A percentile compares a stretch with the other conserved stretches of the same genome.
These are phyloP conservation scores for Myriosclerotinia duriaeana DNA, from an alignment of 2,329 filamentous ascomycete species.

Conservation along the genomic window DNA sequence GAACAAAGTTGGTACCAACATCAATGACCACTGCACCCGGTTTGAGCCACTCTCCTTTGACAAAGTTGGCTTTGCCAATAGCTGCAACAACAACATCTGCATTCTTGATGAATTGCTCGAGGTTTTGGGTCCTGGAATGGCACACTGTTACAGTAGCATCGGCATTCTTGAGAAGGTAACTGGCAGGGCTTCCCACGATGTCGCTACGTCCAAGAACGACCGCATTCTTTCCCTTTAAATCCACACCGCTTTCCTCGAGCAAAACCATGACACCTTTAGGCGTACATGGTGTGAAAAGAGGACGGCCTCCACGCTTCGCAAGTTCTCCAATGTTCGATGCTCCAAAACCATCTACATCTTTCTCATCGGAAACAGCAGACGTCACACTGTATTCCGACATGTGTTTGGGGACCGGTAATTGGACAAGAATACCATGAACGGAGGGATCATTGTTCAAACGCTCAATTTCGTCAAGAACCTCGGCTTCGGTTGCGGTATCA, in stretches of 20 bases:
- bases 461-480: conserved; percentile 80
- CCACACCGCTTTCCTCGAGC: conserved; percentile 77
- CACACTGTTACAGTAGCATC: conserved; percentile 96
- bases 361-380: conserved; percentile 85
- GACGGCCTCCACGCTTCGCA: conserved; percentile 88
- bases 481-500: conserved; percentile 76
- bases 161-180: conserved; percentile 90
- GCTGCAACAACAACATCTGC: conserved; percentile 91
- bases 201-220: conserved; percentile 94
- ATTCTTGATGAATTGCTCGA: conserved; percentile 72
- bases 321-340: conserved; percentile 93
- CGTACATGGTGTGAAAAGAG: conserved; percentile 90
- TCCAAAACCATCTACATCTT: conserved; percentile 97
- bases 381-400: conserved; percentile 90
- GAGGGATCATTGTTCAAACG: conserved; percentile 81
- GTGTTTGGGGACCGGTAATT: conserved; percentile 84
- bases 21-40: conserved; percentile 94
- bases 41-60: conserved; percentile 96
- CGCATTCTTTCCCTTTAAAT: conserved; percentile 85
- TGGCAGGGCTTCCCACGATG: conserved; percentile 95
- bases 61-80: conserved; percentile 81
- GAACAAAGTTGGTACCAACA: conserved; percentile 94
- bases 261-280: conserved; percentile 97
- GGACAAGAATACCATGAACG: conserved; percentile 90
- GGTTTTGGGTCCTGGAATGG: conserved; percentile 79